These are phyloP conservation scores for Bjerkandera adusta DNA, from an alignment of 1,284 basidiomycete genomes.

Conservation along the genomic window DNA sequence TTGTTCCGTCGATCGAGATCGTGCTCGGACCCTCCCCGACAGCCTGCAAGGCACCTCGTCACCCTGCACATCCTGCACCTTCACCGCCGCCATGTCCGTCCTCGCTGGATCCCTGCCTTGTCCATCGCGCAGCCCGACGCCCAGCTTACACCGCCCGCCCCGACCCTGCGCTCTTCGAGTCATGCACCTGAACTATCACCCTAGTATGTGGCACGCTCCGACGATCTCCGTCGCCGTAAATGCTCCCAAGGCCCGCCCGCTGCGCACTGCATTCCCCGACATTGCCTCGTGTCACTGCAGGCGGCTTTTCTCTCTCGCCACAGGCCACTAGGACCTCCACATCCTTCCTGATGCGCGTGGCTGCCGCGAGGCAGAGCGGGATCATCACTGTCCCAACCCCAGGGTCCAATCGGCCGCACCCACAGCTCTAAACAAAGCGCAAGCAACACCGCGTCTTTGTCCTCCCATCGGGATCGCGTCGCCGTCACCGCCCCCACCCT, in stretches of 20 bases:
- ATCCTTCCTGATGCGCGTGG: constrained; percentile 6
- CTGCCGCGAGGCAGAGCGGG: constrained; percentile 3
- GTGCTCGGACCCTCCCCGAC: no score
- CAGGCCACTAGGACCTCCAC: not conserved
- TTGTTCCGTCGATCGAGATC: no score
- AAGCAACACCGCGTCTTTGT: not conserved
- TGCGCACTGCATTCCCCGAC: not conserved
- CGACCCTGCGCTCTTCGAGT: no score
- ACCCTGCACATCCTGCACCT: no score
- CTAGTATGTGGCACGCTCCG: not conserved
- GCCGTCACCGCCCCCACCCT: not conserved
- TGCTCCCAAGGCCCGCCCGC: not conserved
- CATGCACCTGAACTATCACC: not conserved
- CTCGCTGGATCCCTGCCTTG: not conserved
- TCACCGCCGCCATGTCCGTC: no score
- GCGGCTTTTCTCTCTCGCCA: not conserved
- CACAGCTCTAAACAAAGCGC: not conserved
- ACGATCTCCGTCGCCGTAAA: not conserved
- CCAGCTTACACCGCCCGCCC: no score
- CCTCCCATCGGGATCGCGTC: not conserved
- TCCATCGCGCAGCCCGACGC: not conserved
- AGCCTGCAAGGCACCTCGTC: no score
- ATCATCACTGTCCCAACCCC: not conserved
- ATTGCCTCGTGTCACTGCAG: constrained; percentile 5
- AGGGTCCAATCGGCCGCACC: not conserved